Percentiles rank a stretch among this genome's conserved stretches.
Evolutionary conservation across 345 rosid genomes (phyloP).

Genomic region (Excoecaria agallocha): DNA sequence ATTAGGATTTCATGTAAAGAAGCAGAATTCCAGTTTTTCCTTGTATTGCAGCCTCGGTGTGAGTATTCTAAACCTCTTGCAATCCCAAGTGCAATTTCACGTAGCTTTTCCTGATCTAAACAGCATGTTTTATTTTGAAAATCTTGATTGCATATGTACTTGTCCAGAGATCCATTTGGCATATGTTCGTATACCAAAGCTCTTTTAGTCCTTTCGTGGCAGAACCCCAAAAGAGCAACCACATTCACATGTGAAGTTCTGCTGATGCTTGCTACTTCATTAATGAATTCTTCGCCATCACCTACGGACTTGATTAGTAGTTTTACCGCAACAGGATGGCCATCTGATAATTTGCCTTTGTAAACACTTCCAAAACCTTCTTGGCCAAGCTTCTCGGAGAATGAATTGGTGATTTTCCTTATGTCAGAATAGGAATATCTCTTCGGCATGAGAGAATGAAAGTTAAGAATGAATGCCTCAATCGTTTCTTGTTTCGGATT

Average conservation of each 20-base stretch:
- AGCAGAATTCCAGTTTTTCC: no score
- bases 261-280: slow-evolving; percentile 49
- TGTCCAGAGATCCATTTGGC: slow-evolving; percentile 46
- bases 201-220: slow-evolving; percentile 33
- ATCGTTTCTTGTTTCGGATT: neutral
- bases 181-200: slow-evolving; percentile 39
- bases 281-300: slow-evolving; percentile 39
- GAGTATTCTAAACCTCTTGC: slow-evolving; percentile 23
- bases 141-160: neutral
- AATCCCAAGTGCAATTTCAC: slow-evolving; percentile 9
- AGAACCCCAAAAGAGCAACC: slow-evolving; percentile 38
- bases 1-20: no score
- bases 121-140: neutral
- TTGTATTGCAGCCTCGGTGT: slow-evolving; percentile 21
- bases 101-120: neutral
- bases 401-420: slow-evolving; percentile 30
- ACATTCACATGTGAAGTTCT: slow-evolving; percentile 49
- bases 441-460: slow-evolving; percentile 13
- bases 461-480: slow-evolving; percentile 15
- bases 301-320: slow-evolving; percentile 14
- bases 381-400: slow-evolving; percentile 22
- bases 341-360: slow-evolving; percentile 26
- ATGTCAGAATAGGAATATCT: slow-evolving; percentile 19
- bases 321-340: slow-evolving; percentile 32
- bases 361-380: slow-evolving; percentile 38